phyloP scores from a whole-genome alignment of 805 yeast genomes.

The Ogataea neopini region DNA sequence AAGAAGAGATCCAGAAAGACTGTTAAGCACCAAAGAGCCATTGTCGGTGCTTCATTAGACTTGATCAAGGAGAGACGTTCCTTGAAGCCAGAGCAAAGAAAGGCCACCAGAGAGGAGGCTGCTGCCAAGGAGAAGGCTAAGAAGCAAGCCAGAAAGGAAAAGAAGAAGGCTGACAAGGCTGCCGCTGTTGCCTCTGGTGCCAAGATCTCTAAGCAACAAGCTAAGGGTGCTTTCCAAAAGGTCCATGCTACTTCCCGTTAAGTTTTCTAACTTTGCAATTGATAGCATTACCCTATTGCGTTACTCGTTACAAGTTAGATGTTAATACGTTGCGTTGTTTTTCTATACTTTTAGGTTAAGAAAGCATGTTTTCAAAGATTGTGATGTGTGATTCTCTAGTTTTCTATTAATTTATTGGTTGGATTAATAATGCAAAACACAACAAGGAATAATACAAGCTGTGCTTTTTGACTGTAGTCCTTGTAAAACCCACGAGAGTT shows the following conservation, averaged over 20 bases:
- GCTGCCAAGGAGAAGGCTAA: conserved; percentile 79
- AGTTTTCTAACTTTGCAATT: conserved; percentile 27
- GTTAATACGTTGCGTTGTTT: conserved; percentile 9
- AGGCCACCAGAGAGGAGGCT: conserved; percentile 95
- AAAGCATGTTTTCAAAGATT: conserved; percentile 8
- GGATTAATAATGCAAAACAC: conserved; percentile 11
- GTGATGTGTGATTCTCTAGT: conserved; percentile 12
- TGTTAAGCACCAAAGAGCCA: conserved; percentile 98
- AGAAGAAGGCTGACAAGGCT: conserved; percentile 94
- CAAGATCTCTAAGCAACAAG: conserved; percentile 90
- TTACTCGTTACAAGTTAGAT: conserved; percentile 9
- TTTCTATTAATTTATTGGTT: conserved; percentile 10
- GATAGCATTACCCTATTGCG: conserved; percentile 5
- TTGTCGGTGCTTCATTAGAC: conserved; percentile 99
- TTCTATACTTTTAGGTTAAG: conserved; percentile 8
- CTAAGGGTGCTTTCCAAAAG: conserved; percentile 97
- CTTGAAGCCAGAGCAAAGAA: conserved; percentile 95
- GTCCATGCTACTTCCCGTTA: conserved; percentile 97
- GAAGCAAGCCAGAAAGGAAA: conserved; percentile 89
- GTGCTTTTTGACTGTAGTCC: conserved; percentile 1
- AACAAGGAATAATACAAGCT: conserved; percentile 7
- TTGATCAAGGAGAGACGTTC: conserved; percentile 97
- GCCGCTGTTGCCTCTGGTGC: conserved; percentile 74
- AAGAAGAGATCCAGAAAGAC: conserved; percentile 97
- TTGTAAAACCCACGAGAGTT: conserved; percentile 5